A percentile compares a stretch with the other conserved stretches of the same genome.
Evolutionary conservation across 2,329 filamentous ascomycete genomes (phyloP).

Genomic region (Fonsecaea pedrosoi): DNA sequence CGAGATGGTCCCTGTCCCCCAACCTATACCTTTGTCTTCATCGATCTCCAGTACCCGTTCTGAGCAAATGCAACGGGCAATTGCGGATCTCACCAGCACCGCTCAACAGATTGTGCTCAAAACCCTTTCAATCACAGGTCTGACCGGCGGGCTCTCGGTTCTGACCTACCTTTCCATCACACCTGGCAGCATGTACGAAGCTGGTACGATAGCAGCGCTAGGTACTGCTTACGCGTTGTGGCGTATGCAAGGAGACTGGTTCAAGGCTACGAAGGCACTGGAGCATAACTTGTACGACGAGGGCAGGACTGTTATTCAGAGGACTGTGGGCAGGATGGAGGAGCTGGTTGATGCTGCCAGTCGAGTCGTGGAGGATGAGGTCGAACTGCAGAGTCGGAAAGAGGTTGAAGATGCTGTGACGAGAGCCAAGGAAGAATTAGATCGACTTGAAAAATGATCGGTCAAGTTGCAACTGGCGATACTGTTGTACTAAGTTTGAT

Average conservation of each 20-base stretch:
- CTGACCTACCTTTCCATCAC: constrained; percentile 63
- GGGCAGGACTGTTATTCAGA: constrained; percentile 61
- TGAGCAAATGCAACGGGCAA: constrained; percentile 69
- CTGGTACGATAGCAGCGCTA: constrained; percentile 64
- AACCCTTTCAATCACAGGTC: constrained; percentile 70
- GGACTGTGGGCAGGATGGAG: constrained; percentile 60
- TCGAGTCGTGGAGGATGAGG: constrained; percentile 44
- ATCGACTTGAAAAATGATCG: constrained; percentile 27
- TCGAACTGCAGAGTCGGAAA: constrained; percentile 46
- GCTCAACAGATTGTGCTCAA: constrained; percentile 78
- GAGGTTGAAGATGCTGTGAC: constrained; percentile 54
- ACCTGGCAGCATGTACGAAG: constrained; percentile 62
- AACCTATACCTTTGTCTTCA: constrained; percentile 68
- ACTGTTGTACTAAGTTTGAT: not conserved
- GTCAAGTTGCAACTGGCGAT: not conserved
- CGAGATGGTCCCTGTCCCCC: constrained; percentile 27
- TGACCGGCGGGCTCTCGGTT: constrained; percentile 59
- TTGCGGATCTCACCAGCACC: constrained; percentile 73
- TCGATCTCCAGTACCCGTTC: constrained; percentile 75
- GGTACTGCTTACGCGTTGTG: constrained; percentile 64
- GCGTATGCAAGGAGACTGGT: constrained; percentile 66
- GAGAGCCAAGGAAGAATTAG: constrained; percentile 55
- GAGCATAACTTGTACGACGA: constrained; percentile 62
- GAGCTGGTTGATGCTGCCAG: constrained; percentile 55
- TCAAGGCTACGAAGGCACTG: constrained; percentile 59